Base-by-base conservation (phyloP, 352 stramenopile genomes). In the Aphanomyces cochlioides region DNA sequence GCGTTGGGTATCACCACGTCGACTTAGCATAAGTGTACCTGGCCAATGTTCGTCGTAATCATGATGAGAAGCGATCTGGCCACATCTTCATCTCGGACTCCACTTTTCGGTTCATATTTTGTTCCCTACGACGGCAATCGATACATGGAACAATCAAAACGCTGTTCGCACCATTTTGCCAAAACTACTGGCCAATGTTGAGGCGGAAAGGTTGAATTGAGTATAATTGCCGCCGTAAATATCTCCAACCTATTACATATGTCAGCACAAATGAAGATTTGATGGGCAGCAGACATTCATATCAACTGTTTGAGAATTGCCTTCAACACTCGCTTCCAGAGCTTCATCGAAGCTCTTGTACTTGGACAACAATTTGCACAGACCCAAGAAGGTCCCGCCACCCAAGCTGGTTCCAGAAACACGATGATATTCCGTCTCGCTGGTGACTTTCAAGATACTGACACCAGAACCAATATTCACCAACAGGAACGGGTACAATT, bases 391-490 rank as follows among this genome's bases (percentile, higher is more conserved):
- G 5, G 97, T 99, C 60, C 96, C 97, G 38, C 97, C 97, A 56
- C 97, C 97, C 50, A 99, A 93, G 75, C 92, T 98, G 63, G 93
- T 98, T 60, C 97, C 97, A 43, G 93, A 98, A 54, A 99, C 95
- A 64, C 97, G 94, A 77, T 98, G 88, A 76, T 97, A 98, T 66
- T 94, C 80, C 41, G 82, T 83, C 43, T 92, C 87, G 36, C 90
- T 84, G 34, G 93, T 88, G 12, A 98, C 85, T 78, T 95, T 96
- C 63, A 98, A 79, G 69, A 99, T 98, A 72, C 91, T 98, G 61
- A 99, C 96, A 56, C 97, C 97, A 34, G 96, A 99, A 38, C 97
- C 97, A 77, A 99, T 98, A 56, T 97, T 98, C 13, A 99, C 97
- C 7, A 99, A 80, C 57, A 99, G 76, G 76, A 98, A 99, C 28